These are phyloP conservation scores for Moesziomyces parantarcticus DNA, from an alignment of 1,284 basidiomycete species.

Conservation along the genomic window DNA sequence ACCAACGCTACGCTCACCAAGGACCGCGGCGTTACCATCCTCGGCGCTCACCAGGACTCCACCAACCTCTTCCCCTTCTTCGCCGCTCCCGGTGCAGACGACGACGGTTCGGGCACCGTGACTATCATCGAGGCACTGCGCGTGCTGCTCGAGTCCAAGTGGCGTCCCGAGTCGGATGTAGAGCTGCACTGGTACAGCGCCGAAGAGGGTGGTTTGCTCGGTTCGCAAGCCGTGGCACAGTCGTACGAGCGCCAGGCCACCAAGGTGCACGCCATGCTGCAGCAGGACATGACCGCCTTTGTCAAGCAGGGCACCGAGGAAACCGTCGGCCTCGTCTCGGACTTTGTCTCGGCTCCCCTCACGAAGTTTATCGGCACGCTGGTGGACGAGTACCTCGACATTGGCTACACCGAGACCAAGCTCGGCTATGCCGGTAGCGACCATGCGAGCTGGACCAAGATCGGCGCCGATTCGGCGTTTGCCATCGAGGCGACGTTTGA, in stretches of 20 bases:
- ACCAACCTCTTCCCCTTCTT: slow-evolving; percentile 63
- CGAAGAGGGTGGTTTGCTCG: slow-evolving; percentile 92
- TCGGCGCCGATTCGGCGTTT: slow-evolving; percentile 68
- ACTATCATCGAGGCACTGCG: slow-evolving; percentile 91
- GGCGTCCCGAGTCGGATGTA: slow-evolving; percentile 78
- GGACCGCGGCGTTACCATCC: slow-evolving; percentile 71
- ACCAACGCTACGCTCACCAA: slow-evolving; percentile 35
- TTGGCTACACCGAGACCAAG: slow-evolving; percentile 71
- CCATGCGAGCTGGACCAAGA: slow-evolving; percentile 68
- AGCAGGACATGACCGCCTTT: slow-evolving; percentile 75
- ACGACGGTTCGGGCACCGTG: slow-evolving; percentile 91
- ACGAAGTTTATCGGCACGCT: slow-evolving; percentile 80
- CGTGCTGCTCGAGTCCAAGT: slow-evolving; percentile 81
- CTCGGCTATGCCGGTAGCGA: slow-evolving; percentile 97
- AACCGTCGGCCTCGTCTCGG: slow-evolving; percentile 88
- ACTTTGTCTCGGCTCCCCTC: slow-evolving; percentile 79
- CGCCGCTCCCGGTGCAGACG: slow-evolving; percentile 72
- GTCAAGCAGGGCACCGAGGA: slow-evolving; percentile 88
- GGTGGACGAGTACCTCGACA: slow-evolving; percentile 76
- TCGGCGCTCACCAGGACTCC: slow-evolving; percentile 90
- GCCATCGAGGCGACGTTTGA: slow-evolving; percentile 62
- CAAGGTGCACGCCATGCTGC: slow-evolving; percentile 83
- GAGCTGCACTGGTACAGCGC: slow-evolving; percentile 98
- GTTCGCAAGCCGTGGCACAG: slow-evolving; percentile 88
- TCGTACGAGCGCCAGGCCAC: slow-evolving; percentile 76